Conservation (phyloP, 768 basidiomycete species). For the Russula dissimulans region DNA sequence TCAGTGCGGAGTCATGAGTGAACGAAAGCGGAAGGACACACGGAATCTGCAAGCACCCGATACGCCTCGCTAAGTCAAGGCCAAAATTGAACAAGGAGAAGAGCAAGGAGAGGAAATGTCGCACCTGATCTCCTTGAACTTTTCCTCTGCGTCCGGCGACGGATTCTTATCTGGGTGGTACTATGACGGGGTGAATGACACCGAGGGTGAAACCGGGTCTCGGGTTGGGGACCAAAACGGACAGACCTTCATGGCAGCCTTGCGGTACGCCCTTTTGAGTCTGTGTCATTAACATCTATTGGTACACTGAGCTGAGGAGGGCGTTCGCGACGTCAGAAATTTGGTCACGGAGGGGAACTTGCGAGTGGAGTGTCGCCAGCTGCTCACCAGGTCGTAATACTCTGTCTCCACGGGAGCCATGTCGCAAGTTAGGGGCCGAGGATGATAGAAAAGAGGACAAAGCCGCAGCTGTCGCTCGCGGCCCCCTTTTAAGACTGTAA, state of each 20-base stretch:
- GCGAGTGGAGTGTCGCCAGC: neutral
- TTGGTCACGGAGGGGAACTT: conserved; percentile 21
- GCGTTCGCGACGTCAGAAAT: conserved; percentile 3
- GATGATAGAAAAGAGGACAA: neutral
- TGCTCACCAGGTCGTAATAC: conserved; percentile 65
- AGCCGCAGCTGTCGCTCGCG: neutral
- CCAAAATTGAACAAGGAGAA: neutral
- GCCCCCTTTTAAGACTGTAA: neutral
- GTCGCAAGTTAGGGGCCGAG: neutral
- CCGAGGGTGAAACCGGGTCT: neutral
- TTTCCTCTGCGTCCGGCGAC: conserved; percentile 86
- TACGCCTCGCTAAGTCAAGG: conserved; percentile 73
- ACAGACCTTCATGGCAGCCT: conserved; percentile 83
- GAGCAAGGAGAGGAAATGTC: conserved; percentile 9
- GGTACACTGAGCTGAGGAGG: conserved; percentile 53
- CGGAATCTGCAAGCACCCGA: conserved; percentile 80
- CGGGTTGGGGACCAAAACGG: neutral
- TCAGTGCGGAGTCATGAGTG: neutral
- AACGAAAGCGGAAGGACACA: conserved; percentile 22
- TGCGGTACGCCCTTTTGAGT: conserved; percentile 94
- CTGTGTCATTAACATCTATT: conserved; percentile 66
- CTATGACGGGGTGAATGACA: conserved; percentile 29
- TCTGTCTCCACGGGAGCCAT: conserved; percentile 90
- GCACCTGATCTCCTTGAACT: conserved; percentile 94
- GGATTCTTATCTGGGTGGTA: conserved; percentile 96